A percentile compares a stretch with the other conserved stretches of the same genome.
Conservation (phyloP, 345 rosid genomes). For the Gossypium turneri region DNA sequence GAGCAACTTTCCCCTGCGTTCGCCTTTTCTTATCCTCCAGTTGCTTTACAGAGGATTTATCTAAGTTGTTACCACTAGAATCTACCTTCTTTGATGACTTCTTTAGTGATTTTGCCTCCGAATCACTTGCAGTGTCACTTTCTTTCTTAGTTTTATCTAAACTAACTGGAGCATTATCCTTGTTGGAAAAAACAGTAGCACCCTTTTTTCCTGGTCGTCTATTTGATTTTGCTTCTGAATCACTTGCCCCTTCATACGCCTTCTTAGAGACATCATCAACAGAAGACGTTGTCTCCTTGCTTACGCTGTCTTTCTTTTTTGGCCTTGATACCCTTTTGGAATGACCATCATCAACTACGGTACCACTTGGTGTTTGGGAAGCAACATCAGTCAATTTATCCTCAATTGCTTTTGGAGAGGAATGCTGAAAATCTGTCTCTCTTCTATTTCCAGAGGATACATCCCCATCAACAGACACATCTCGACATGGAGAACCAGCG, state of each 20-base stretch:
- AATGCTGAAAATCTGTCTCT: conserved; percentile 32
- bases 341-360: conserved; percentile 37
- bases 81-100: conserved; percentile 47
- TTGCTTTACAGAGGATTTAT: conserved; percentile 45
- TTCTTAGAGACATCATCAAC: conserved; percentile 37
- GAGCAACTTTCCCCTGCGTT: conserved; percentile 40
- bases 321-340: conserved; percentile 37
- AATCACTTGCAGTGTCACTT: conserved; percentile 34
- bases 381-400: conserved; percentile 31
- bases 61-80: conserved; percentile 33
- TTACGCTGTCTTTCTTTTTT: conserved; percentile 49
- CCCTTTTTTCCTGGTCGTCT: conserved; percentile 40
- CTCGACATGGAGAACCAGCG: conserved; percentile 30
- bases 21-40: conserved; percentile 52
- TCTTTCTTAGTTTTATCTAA: conserved; percentile 38
- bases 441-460: conserved; percentile 42
- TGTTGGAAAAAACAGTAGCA: conserved; percentile 33
- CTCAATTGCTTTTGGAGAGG: conserved; percentile 37
- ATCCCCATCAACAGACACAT: conserved; percentile 31
- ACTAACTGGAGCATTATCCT: conserved; percentile 29
- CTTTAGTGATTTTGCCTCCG: conserved; percentile 44
- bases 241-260: conserved; percentile 47
- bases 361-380: conserved; percentile 38
- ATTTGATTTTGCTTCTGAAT: conserved; percentile 45
- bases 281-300: conserved; percentile 38